Evolutionary conservation across 2,329 filamentous ascomycete genomes (phyloP).

Genomic region (Fusarium sp.): DNA sequence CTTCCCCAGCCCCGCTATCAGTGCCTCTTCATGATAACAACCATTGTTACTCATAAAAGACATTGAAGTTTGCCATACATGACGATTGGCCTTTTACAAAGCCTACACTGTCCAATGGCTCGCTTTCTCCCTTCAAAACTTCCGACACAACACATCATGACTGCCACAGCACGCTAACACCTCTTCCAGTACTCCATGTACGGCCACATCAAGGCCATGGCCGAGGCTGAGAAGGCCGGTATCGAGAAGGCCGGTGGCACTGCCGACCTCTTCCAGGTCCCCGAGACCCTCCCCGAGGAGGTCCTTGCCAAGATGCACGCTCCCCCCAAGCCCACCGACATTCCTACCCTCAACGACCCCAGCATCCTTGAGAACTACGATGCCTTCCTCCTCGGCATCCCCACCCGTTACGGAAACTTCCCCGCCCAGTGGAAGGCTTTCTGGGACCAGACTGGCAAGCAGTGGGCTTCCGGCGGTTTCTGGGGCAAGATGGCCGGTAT

Average conservation of each 20-base stretch:
- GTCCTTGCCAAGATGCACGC: slow-evolving; percentile 93
- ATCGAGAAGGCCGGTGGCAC: slow-evolving; percentile 88
- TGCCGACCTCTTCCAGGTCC: slow-evolving; percentile 86
- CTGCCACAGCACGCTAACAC: slow-evolving; percentile 24
- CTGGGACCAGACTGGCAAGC: slow-evolving; percentile 90
- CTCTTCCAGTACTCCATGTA: slow-evolving; percentile 87
- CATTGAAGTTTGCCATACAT: slow-evolving; percentile 3
- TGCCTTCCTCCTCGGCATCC: slow-evolving; percentile 92
- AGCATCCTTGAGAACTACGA: slow-evolving; percentile 80
- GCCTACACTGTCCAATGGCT: neutral
- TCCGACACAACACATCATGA: slow-evolving; percentile 4
- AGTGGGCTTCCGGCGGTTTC: slow-evolving; percentile 84
- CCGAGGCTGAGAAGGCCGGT: slow-evolving; percentile 90
- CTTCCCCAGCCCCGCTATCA: slow-evolving; percentile 8
- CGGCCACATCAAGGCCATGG: slow-evolving; percentile 87
- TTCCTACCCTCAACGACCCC: slow-evolving; percentile 73
- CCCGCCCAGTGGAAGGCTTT: slow-evolving; percentile 94
- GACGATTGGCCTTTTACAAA: neutral
- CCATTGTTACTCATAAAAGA: slow-evolving; percentile 7
- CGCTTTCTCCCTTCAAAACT: slow-evolving; percentile 5
- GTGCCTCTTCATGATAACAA: slow-evolving; percentile 11
- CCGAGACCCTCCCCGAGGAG: slow-evolving; percentile 88
- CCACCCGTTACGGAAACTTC: slow-evolving; percentile 97
- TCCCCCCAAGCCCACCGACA: slow-evolving; percentile 76
- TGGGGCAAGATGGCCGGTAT: slow-evolving; percentile 91